These are phyloP conservation scores for Cyberlindnera maritima DNA, from an alignment of 805 yeast genomes.

Conservation along the genomic window DNA sequence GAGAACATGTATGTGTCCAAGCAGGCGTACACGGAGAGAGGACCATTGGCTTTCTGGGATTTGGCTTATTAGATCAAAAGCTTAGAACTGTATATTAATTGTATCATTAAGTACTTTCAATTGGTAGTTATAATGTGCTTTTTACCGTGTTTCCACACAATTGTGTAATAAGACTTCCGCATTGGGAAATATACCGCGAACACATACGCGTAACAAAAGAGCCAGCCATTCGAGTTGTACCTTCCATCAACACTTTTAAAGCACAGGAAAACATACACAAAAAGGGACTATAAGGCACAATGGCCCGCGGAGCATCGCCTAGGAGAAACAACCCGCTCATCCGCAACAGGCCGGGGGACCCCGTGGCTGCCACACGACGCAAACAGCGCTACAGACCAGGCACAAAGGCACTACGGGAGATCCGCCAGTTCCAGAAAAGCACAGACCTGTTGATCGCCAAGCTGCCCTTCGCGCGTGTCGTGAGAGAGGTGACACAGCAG, in stretches of 20 bases:
- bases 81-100: not conserved
- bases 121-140: no score
- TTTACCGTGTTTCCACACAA: no score
- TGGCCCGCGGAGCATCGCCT: conserved; percentile 2
- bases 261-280: no score
- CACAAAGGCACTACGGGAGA: conserved; percentile 63
- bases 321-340: conserved; percentile 7
- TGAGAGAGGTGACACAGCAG: conserved; percentile 66
- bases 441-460: conserved; percentile 68
- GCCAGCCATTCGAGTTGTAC: no score
- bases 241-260: not conserved
- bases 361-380: conserved; percentile 6
- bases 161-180: no score
- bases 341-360: conserved; percentile 14
- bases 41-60: conserved; percentile 85
- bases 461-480: conserved; percentile 75
- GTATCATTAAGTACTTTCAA: no score
- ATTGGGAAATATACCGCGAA: no score
- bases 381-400: conserved; percentile 53
- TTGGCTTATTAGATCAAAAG: conserved; percentile 32
- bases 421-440: conserved; percentile 61
- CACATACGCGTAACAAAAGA: no score
- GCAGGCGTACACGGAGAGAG: conserved; percentile 71
- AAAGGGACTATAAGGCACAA: no score
- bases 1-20: conserved; percentile 63